Evolutionary conservation across 2,329 filamentous ascomycete genomes (phyloP).

Genomic region (Claviceps fusiformis): DNA sequence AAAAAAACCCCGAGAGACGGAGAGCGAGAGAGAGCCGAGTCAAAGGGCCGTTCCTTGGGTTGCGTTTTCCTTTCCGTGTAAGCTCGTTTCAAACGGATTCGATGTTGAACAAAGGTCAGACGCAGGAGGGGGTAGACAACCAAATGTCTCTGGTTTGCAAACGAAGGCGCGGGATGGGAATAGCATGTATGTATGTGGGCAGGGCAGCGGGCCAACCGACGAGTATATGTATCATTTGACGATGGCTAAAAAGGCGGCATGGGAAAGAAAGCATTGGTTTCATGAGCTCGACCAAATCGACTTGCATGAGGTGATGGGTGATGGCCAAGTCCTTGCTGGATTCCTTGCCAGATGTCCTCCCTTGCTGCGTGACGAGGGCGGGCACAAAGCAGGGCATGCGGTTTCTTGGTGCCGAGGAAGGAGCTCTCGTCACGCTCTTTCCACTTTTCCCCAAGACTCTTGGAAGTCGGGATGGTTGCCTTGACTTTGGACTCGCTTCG

Average conservation of each 20-base stretch:
- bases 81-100: slow-evolving; percentile 1
- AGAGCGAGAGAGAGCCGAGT: background rate
- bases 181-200: background rate
- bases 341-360: background rate
- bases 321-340: background rate
- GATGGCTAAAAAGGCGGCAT: background rate
- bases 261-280: background rate
- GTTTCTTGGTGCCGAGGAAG: background rate
- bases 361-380: background rate
- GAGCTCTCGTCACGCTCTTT: slow-evolving; percentile 1
- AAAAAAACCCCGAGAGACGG: too few relatives aligned
- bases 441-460: background rate
- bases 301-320: background rate
- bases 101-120: slow-evolving; percentile 3
- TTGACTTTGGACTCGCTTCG: background rate
- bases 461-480: background rate
- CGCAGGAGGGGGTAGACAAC: slow-evolving; percentile 1
- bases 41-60: background rate
- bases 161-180: background rate
- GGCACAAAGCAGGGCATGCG: background rate
- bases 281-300: background rate
- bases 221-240: background rate
- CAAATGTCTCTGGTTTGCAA: background rate
- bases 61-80: background rate
- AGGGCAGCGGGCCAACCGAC: background rate